phyloP scores from a whole-genome alignment of 192 early-diverging fungal species.

The Mortierella antarctica region DNA sequence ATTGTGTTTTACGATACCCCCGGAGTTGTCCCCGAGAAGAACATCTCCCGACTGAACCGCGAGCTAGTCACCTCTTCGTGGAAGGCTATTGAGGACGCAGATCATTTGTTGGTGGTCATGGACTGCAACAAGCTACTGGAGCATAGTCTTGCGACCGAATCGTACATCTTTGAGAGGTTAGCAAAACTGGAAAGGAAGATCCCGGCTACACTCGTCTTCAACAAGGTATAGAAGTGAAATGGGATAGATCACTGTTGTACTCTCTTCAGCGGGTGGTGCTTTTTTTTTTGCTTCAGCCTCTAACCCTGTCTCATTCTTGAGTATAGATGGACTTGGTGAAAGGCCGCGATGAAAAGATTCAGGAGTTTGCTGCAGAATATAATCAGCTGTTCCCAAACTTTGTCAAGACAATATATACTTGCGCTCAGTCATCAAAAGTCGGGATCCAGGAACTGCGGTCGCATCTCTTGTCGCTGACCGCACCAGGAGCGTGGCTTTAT shows the following conservation, averaged over 20 bases:
- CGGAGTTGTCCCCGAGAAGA: constrained; percentile 61
- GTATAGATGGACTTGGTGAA: constrained; percentile 60
- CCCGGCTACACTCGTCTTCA: constrained; percentile 65
- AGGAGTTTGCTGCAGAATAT: constrained; percentile 50
- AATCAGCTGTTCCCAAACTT: constrained; percentile 51
- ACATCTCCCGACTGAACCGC: constrained; percentile 57
- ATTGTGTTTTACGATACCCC: constrained; percentile 76
- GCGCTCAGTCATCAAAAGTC: constrained; percentile 20
- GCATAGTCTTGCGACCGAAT: constrained; percentile 48
- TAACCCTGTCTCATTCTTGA: neutral
- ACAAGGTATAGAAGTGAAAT: constrained; percentile 56
- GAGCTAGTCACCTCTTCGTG: constrained; percentile 67
- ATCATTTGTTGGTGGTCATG: constrained; percentile 65
- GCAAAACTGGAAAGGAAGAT: constrained; percentile 43
- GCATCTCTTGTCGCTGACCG: constrained; percentile 41
- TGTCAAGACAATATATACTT: constrained; percentile 34
- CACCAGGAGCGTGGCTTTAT: constrained; percentile 62
- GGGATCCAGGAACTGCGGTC: constrained; percentile 33
- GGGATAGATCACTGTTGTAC: neutral
- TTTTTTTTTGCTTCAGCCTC: neutral
- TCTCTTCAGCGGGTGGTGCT: neutral
- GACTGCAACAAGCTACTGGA: constrained; percentile 59
- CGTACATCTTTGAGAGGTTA: constrained; percentile 59
- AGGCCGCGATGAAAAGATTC: constrained; percentile 32
- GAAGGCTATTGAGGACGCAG: constrained; percentile 65